A percentile compares a stretch with the other conserved stretches of the same genome.
Conservation (phyloP, 129 eudicot species). For the Centaurea solstitialis region DNA sequence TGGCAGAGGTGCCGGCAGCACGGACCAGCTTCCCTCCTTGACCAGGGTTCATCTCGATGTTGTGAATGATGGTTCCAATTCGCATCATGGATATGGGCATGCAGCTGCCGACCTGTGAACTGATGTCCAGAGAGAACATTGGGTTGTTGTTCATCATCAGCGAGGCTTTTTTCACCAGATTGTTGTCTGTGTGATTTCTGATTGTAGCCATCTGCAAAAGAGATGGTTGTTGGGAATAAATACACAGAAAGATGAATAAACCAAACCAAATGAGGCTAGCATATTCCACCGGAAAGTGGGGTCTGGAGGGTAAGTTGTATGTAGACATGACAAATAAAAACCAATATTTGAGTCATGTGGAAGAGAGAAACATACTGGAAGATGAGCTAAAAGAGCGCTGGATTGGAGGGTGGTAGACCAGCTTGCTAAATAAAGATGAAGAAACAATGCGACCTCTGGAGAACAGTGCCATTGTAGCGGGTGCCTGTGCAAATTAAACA, state of each 20-base stretch:
- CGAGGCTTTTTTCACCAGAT: not conserved
- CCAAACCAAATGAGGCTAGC: not conserved
- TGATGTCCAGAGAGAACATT: conserved; percentile 47
- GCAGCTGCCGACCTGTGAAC: conserved; percentile 67
- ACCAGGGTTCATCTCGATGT: conserved; percentile 82
- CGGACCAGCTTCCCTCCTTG: conserved; percentile 83
- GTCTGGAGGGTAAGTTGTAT: not conserved
- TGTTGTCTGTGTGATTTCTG: not conserved
- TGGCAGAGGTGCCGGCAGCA: conserved; percentile 78
- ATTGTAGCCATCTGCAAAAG: not conserved
- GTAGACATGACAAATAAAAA: not conserved
- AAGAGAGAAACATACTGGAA: conserved; percentile 24
- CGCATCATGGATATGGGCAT: conserved; percentile 80
- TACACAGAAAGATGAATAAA: not conserved
- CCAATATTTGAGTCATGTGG: not conserved
- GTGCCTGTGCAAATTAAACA: conserved; percentile 3
- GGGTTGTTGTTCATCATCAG: conserved; percentile 37
- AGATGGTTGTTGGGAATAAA: not conserved
- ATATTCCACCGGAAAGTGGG: not conserved
- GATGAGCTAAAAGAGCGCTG: conserved; percentile 33
- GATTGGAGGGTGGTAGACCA: conserved; percentile 21
- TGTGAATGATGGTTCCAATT: conserved; percentile 80
- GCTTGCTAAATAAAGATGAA: conserved; percentile 24
- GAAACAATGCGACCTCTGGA: conserved; percentile 33
- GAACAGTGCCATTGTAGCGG: conserved; percentile 22